Evolutionary conservation across 495 filamentous ascomycete species (phyloP).

Genomic region (Xanthoparmelia taractica): DNA sequence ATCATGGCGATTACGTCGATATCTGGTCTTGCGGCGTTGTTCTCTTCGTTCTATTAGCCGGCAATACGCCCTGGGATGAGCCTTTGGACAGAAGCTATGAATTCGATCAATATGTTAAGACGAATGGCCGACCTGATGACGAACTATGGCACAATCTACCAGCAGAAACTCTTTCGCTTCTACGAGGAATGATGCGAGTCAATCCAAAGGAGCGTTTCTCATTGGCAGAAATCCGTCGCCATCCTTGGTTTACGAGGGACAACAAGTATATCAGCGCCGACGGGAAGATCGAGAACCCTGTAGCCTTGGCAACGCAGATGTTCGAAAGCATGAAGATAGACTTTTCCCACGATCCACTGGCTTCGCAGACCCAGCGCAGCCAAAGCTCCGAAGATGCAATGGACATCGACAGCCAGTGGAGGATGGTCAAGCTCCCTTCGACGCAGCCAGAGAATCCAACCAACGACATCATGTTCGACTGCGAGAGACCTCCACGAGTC

Average conservation of each 20-base stretch:
- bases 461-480: conserved; percentile 64
- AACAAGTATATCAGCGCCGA: conserved; percentile 68
- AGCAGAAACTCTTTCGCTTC: conserved; percentile 66
- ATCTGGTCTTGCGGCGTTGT: conserved; percentile 98
- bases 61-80: conserved; percentile 97
- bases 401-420: conserved; percentile 36
- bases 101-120: conserved; percentile 75
- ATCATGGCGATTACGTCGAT: conserved; percentile 76
- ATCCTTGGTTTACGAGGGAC: conserved; percentile 88
- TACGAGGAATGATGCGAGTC: conserved; percentile 89
- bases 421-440: conserved; percentile 43
- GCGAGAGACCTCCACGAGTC: conserved; percentile 54
- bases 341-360: conserved; percentile 61
- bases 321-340: conserved; percentile 89
- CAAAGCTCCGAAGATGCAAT: conserved; percentile 38
- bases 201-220: conserved; percentile 70
- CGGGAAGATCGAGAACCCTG: conserved; percentile 69
- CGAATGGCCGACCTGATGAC: conserved; percentile 70
- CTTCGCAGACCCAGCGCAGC: conserved; percentile 35
- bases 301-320: conserved; percentile 84
- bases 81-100: conserved; percentile 74
- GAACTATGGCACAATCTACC: conserved; percentile 81
- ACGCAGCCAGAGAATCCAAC: conserved; percentile 75
- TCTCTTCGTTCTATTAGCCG: conserved; percentile 86
- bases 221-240: conserved; percentile 77